These are phyloP conservation scores for Colletotrichum lupini DNA, from an alignment of 2,329 filamentous ascomycete species.

Conservation along the genomic window DNA sequence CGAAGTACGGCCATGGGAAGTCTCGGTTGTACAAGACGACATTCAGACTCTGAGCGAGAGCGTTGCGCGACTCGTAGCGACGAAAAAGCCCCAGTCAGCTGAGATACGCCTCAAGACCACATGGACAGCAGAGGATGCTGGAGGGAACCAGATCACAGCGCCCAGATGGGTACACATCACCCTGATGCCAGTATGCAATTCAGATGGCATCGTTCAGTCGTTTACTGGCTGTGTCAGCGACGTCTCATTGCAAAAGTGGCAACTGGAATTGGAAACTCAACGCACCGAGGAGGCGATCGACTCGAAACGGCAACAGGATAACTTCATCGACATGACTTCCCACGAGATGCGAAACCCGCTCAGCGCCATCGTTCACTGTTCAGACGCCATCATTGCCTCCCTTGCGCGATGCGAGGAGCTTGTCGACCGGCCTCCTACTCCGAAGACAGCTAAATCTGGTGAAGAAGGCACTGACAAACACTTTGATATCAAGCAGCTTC, in stretches of 20 bases:
- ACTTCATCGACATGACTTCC: constrained; percentile 82
- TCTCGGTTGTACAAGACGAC: constrained; percentile 59
- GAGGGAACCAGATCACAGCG: constrained; percentile 54
- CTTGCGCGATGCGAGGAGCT: constrained; percentile 57
- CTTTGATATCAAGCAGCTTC: constrained; percentile 50
- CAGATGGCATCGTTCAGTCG: constrained; percentile 58
- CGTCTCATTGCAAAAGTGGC: constrained; percentile 62
- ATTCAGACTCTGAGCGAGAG: constrained; percentile 51
- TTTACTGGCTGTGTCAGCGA: constrained; percentile 62
- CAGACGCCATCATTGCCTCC: constrained; percentile 73
- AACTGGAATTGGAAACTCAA: constrained; percentile 60
- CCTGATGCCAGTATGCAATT: constrained; percentile 60
- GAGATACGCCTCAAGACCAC: constrained; percentile 61
- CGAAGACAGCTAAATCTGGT: background rate
- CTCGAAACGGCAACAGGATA: constrained; percentile 77
- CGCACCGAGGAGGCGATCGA: constrained; percentile 67
- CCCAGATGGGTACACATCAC: constrained; percentile 62
- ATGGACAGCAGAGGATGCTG: constrained; percentile 57
- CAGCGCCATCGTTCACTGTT: constrained; percentile 78
- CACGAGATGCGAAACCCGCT: constrained; percentile 82
- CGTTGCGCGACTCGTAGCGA: constrained; percentile 50
- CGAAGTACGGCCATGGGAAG: constrained; percentile 56
- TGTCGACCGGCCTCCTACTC: constrained; percentile 36
- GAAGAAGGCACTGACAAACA: constrained; percentile 17
- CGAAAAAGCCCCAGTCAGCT: constrained; percentile 56